Evolutionary conservation across 2,329 filamentous ascomycete genomes (phyloP).

Genomic region (Helminthosporium solani): DNA sequence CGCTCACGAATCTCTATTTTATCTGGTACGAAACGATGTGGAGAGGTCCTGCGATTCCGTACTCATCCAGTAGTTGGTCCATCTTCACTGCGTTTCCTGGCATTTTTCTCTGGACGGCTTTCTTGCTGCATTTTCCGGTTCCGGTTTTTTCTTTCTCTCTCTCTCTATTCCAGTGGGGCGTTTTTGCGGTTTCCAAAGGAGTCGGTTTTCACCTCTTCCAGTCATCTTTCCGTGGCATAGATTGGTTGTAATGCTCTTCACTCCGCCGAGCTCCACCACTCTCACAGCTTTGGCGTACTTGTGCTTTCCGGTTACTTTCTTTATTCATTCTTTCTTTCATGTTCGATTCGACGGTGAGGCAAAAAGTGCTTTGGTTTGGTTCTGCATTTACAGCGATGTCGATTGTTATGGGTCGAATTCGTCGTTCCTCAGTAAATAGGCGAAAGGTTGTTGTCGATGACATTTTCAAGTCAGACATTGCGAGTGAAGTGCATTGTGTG

Average conservation of each 20-base stretch:
- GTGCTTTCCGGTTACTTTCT: slow-evolving; percentile 13
- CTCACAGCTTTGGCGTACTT: slow-evolving; percentile 26
- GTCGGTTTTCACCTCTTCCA: slow-evolving; percentile 12
- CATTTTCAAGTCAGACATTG: slow-evolving; percentile 17
- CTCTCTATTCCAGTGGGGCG: slow-evolving; percentile 24
- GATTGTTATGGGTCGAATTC: slow-evolving; percentile 22
- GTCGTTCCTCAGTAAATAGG: slow-evolving; percentile 25
- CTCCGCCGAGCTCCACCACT: slow-evolving; percentile 26
- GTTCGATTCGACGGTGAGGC: slow-evolving; percentile 26
- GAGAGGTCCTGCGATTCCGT: slow-evolving; percentile 23
- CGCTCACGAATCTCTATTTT: slow-evolving; percentile 37
- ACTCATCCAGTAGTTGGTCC: slow-evolving; percentile 10
- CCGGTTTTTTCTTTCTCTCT: slow-evolving; percentile 32
- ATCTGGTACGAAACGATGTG: slow-evolving; percentile 31
- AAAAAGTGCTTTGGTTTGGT: slow-evolving; percentile 35
- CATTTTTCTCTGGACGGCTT: slow-evolving; percentile 30
- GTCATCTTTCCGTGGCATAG: slow-evolving; percentile 27
- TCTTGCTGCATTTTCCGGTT: slow-evolving; percentile 37
- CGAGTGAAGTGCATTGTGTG: slow-evolving; percentile 13
- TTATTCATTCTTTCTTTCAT: slow-evolving; percentile 7
- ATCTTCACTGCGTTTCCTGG: slow-evolving; percentile 21
- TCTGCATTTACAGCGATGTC: slow-evolving; percentile 33
- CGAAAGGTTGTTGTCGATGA: slow-evolving; percentile 12
- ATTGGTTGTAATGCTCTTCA: slow-evolving; percentile 36
- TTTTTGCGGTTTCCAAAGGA: slow-evolving; percentile 21